Evolutionary conservation across 2,329 filamentous ascomycete species (phyloP).

Genomic region (Alternaria longipes): DNA sequence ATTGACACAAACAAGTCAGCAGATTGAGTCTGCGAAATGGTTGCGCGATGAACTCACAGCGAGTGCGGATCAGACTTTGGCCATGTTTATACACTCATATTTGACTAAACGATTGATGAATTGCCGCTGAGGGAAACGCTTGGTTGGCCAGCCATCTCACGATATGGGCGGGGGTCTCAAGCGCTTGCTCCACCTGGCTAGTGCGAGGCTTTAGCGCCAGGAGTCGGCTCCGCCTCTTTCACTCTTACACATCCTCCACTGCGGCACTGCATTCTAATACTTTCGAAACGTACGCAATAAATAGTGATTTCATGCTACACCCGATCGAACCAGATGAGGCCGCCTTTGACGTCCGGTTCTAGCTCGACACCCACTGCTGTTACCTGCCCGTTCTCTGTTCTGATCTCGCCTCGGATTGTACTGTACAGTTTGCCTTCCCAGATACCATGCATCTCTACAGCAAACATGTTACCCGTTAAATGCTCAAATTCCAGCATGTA

Average conservation of each 20-base stretch:
- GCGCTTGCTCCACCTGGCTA: background rate
- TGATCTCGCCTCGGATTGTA: background rate
- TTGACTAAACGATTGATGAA: background rate
- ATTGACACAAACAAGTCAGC: background rate
- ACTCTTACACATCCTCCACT: background rate
- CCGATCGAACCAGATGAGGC: background rate
- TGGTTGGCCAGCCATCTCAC: background rate
- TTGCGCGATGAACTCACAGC: background rate
- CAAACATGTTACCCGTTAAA: background rate
- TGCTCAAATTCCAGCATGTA: background rate
- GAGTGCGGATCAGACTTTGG: background rate
- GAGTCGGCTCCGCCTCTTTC: slow-evolving; percentile 2
- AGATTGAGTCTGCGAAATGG: background rate
- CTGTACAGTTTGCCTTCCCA: background rate
- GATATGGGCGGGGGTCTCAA: slow-evolving; percentile 2
- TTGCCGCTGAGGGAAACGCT: slow-evolving; percentile 1
- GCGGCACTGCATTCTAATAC: background rate
- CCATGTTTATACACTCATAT: background rate
- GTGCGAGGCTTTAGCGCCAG: background rate
- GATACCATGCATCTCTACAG: background rate
- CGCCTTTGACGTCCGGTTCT: background rate
- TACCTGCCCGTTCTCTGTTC: background rate
- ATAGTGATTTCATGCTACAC: background rate
- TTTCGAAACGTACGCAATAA: background rate
- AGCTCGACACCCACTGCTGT: background rate